These are phyloP conservation scores for Tylopilus plumbeoviolaceoides DNA, from an alignment of 768 basidiomycete species.

Conservation along the genomic window DNA sequence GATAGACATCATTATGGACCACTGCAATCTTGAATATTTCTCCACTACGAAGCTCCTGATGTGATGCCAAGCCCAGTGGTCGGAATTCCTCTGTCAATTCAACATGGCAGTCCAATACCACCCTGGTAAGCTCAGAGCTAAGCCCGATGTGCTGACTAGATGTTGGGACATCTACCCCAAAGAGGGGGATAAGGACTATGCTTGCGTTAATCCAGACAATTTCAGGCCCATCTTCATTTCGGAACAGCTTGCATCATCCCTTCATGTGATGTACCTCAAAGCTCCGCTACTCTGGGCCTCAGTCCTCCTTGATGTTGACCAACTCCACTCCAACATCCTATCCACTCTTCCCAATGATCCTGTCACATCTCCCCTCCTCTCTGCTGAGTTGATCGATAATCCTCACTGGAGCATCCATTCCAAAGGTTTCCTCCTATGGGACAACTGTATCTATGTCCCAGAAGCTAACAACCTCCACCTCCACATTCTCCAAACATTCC, in stretches of 20 bases:
- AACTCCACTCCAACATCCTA: too few relatives aligned
- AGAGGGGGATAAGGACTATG: not conserved
- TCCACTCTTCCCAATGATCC: too few relatives aligned
- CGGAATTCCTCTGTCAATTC: not conserved
- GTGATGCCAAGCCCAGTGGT: not conserved
- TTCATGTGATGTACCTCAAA: not conserved
- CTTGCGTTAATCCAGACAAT: not conserved
- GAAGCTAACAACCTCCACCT: too few relatives aligned
- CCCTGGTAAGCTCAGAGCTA: not conserved
- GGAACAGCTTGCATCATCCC: not conserved
- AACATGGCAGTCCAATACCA: not conserved
- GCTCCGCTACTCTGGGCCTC: too few relatives aligned
- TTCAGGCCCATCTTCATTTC: not conserved
- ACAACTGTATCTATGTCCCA: too few relatives aligned
- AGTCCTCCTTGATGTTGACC: too few relatives aligned
- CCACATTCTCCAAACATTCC: too few relatives aligned
- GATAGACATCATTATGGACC: not conserved
- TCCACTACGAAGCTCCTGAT: not conserved
- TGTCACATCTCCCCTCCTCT: too few relatives aligned
- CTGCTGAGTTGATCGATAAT: too few relatives aligned
- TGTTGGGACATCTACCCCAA: not conserved
- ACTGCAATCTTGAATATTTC: not conserved
- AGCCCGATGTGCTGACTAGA: not conserved
- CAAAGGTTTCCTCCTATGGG: too few relatives aligned
- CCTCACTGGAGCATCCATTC: too few relatives aligned